Evolutionary conservation across 2,329 filamentous ascomycete species (phyloP).

Genomic region (Malbranchea cinnamomea): DNA sequence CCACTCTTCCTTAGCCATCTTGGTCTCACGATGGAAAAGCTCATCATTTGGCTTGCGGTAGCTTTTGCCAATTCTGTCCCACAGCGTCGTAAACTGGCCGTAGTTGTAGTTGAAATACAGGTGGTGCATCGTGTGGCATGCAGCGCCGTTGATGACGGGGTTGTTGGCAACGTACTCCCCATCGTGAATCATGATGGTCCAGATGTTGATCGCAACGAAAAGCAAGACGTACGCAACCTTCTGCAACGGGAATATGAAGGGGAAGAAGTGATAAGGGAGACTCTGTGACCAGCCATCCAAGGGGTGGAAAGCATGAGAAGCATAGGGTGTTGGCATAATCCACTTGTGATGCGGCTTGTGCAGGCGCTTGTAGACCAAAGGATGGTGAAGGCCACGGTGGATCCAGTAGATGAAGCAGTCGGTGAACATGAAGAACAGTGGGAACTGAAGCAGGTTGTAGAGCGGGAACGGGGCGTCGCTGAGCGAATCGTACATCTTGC

Average conservation of each 20-base stretch:
- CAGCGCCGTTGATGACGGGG: slow-evolving; percentile 84
- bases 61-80: slow-evolving; percentile 75
- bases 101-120: slow-evolving; percentile 84
- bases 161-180: slow-evolving; percentile 87
- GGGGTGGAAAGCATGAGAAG: slow-evolving; percentile 88
- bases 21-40: slow-evolving; percentile 69
- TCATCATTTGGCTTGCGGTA: slow-evolving; percentile 77
- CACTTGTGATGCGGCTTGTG: slow-evolving; percentile 99
- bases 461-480: slow-evolving; percentile 58
- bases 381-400: slow-evolving; percentile 72
- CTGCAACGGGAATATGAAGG: slow-evolving; percentile 82
- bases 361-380: slow-evolving; percentile 64
- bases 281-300: slow-evolving; percentile 81
- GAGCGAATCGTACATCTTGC: slow-evolving; percentile 72
- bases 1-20: slow-evolving; percentile 73
- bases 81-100: slow-evolving; percentile 83
- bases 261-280: slow-evolving; percentile 83
- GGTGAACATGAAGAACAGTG: slow-evolving; percentile 75
- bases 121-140: slow-evolving; percentile 88
- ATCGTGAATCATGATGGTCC: slow-evolving; percentile 93
- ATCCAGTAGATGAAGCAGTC: slow-evolving; percentile 87
- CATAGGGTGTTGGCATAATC: slow-evolving; percentile 95
- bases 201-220: slow-evolving; percentile 89
- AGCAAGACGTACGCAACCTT: slow-evolving; percentile 76
- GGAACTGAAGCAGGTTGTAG: slow-evolving; percentile 75